These are phyloP conservation scores for Lolium perenne DNA, from an alignment of 176 grass and related monocot genomes.

Conservation along the genomic window DNA sequence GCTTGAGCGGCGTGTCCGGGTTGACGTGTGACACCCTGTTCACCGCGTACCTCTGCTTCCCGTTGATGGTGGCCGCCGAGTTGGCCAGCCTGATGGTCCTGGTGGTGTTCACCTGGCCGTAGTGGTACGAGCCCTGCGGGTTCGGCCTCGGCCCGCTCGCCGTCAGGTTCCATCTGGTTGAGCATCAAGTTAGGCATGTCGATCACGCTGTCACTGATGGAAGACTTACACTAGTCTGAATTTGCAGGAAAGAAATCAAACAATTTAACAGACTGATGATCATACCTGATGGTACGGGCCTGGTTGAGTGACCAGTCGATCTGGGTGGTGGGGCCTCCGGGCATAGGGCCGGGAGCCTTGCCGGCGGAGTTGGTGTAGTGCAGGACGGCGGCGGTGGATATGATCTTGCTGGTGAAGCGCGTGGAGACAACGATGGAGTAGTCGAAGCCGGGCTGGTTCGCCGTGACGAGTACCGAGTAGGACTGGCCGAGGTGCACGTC, in stretches of 20 bases:
- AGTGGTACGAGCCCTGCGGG: constrained; percentile 96
- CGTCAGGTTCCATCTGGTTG: constrained; percentile 84
- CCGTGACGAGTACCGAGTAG: constrained; percentile 82
- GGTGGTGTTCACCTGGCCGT: constrained; percentile 60
- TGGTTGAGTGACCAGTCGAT: constrained; percentile 88
- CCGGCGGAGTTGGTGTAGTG: constrained; percentile 72
- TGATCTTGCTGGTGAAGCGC: constrained; percentile 66
- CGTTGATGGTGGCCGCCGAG: constrained; percentile 70
- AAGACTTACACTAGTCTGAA: not conserved
- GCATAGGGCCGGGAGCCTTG: constrained; percentile 45
- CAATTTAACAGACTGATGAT: not conserved
- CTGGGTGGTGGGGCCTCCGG: constrained; percentile 70
- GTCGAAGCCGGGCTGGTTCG: constrained; percentile 69
- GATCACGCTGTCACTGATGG: not conserved
- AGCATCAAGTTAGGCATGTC: not conserved
- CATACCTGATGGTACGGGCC: constrained; percentile 77
- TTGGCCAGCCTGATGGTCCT: constrained; percentile 80
- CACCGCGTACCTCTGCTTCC: constrained; percentile 87
- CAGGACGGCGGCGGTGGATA: constrained; percentile 65
- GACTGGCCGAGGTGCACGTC: constrained; percentile 94
- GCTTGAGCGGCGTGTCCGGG: constrained; percentile 82
- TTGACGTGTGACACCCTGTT: constrained; percentile 72
- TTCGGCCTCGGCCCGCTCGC: constrained; percentile 91
- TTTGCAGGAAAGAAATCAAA: not conserved
- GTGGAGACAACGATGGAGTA: constrained; percentile 85